A percentile compares a stretch with the other conserved stretches of the same genome.
Conservation (phyloP, 345 rosid genomes). For the Murraya koenigii region DNA sequence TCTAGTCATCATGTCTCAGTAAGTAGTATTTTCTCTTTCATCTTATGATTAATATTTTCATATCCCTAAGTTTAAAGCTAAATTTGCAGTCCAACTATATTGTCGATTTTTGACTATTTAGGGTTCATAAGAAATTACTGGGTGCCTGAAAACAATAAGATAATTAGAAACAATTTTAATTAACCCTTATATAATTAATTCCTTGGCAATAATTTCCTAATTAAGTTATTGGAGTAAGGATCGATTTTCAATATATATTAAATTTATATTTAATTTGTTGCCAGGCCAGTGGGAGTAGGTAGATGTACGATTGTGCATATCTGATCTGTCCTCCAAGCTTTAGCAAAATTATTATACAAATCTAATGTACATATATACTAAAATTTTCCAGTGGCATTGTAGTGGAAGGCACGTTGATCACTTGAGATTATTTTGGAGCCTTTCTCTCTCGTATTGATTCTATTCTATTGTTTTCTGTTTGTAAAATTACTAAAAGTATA, state of each 20-base stretch:
- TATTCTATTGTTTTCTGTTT: background rate
- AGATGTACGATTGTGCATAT: background rate
- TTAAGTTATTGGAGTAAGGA: background rate
- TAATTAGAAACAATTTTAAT: background rate
- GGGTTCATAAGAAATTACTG: background rate
- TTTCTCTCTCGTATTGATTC: conserved; percentile 1
- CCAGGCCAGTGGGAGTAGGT: conserved; percentile 6
- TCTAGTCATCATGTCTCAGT: background rate
- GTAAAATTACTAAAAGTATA: background rate
- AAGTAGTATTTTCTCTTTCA: background rate
- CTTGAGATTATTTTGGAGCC: background rate
- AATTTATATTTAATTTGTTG: too few species aligned
- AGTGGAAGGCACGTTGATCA: conserved; percentile 11
- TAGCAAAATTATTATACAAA: background rate
- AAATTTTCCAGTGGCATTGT: background rate
- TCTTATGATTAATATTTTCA: background rate
- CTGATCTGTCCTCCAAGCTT: background rate
- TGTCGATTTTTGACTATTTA: background rate
- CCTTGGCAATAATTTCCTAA: background rate
- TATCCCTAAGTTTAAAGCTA: background rate
- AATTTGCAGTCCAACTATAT: background rate
- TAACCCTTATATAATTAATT: background rate
- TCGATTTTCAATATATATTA: too few species aligned
- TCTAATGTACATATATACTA: background rate
- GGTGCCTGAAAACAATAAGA: background rate